Evolutionary conservation across 2,329 filamentous ascomycete species (phyloP).

Genomic region (Cladosporium sp.): DNA sequence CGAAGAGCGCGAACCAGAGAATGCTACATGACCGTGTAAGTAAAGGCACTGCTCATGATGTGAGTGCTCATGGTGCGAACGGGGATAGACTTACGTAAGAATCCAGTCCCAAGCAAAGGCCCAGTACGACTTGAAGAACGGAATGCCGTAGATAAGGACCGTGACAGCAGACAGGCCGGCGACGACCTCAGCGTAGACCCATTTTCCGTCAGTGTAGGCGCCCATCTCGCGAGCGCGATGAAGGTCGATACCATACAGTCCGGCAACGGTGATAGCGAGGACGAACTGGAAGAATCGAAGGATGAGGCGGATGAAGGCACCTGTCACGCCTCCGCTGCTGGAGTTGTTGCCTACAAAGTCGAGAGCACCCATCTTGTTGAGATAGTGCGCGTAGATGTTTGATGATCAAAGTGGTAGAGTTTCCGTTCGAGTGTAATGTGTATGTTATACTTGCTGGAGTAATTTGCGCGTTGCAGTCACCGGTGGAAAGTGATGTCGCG

Average conservation of each 20-base stretch:
- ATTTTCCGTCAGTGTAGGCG: constrained; percentile 63
- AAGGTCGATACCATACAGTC: constrained; percentile 74
- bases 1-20: constrained; percentile 80
- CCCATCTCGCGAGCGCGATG: constrained; percentile 52
- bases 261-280: constrained; percentile 73
- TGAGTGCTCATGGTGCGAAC: background rate
- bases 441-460: constrained; percentile 3
- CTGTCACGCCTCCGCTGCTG: constrained; percentile 34
- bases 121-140: constrained; percentile 55
- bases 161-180: constrained; percentile 66
- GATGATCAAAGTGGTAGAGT: background rate
- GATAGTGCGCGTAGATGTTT: background rate
- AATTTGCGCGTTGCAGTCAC: background rate
- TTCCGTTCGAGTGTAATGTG: background rate
- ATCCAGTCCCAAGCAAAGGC: constrained; percentile 70
- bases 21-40: constrained; percentile 43
- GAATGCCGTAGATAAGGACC: constrained; percentile 61
- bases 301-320: constrained; percentile 56
- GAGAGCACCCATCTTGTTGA: constrained; percentile 28
- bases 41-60: background rate
- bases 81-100: constrained; percentile 52
- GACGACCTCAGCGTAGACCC: constrained; percentile 76
- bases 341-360: constrained; percentile 30
- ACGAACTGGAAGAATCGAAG: constrained; percentile 77
- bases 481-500: background rate